These are phyloP conservation scores for Penstemon barbatus DNA, from an alignment of 257 asterid species.

Conservation along the genomic window DNA sequence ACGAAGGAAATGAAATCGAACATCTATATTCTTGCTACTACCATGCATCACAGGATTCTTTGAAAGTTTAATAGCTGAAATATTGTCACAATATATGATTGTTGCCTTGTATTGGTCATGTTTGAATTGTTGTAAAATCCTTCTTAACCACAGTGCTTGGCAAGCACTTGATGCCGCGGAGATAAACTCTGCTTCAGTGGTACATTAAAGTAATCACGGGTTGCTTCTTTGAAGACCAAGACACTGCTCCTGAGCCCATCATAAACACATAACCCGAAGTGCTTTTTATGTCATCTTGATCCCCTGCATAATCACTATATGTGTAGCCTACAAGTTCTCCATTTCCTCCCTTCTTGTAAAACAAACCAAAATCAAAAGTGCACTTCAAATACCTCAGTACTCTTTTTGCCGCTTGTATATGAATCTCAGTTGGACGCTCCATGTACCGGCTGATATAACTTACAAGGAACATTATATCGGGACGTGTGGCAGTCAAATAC, in stretches of 20 bases:
- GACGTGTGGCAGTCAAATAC: background rate
- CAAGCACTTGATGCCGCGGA: too few species aligned
- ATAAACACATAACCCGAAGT: background rate
- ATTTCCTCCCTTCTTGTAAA: too few species aligned
- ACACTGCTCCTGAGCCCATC: background rate
- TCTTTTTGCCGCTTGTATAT: too few species aligned
- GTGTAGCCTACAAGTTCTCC: too few species aligned
- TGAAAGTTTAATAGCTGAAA: background rate
- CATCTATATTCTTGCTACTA: background rate
- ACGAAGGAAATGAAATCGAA: background rate
- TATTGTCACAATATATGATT: background rate
- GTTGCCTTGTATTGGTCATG: background rate
- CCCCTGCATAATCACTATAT: too few species aligned
- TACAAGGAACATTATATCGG: background rate
- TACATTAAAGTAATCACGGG: too few species aligned
- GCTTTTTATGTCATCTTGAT: background rate
- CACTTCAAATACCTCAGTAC: too few species aligned
- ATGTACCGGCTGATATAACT: too few species aligned
- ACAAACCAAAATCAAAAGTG: too few species aligned
- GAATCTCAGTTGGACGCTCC: too few species aligned
- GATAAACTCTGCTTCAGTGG: too few species aligned
- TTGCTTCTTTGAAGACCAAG: background rate
- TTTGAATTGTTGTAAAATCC: background rate
- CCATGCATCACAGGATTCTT: background rate
- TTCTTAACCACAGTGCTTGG: background rate